These are phyloP conservation scores for Lasiodiplodia citricola DNA, from an alignment of 2,329 filamentous ascomycete genomes.

Conservation along the genomic window DNA sequence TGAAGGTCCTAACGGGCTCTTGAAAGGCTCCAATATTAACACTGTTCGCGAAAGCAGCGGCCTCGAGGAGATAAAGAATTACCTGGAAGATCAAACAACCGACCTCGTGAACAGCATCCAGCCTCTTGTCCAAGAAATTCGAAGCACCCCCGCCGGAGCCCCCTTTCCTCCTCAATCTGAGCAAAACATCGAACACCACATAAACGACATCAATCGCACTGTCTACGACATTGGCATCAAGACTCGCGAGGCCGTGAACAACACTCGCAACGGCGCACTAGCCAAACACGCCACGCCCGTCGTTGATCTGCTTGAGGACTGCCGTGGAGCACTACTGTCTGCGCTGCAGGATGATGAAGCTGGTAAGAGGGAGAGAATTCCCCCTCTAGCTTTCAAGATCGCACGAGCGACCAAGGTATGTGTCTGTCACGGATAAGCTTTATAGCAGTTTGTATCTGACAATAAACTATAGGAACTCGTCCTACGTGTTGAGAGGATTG, in stretches of 20 bases:
- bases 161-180: conserved; percentile 30
- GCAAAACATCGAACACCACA: conserved; percentile 67
- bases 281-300: conserved; percentile 58
- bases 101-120: conserved; percentile 80
- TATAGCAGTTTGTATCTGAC: background rate
- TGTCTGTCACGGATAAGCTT: background rate
- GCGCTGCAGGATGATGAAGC: conserved; percentile 64
- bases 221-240: conserved; percentile 73
- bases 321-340: conserved; percentile 69
- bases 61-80: conserved; percentile 70
- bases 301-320: conserved; percentile 64
- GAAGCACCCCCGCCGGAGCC: conserved; percentile 43
- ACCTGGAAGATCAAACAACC: conserved; percentile 83
- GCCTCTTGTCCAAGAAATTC: conserved; percentile 74
- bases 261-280: conserved; percentile 57
- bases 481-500: conserved; percentile 48
- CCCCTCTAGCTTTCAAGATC: conserved; percentile 86
- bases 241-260: conserved; percentile 59
- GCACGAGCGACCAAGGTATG: conserved; percentile 76
- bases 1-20: conserved; percentile 23
- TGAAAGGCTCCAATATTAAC: conserved; percentile 33
- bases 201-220: conserved; percentile 71
- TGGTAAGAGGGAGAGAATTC: conserved; percentile 67
- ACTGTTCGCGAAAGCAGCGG: conserved; percentile 35
- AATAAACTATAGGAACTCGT: conserved; percentile 43